Percentiles rank a stretch among this genome's conserved stretches.
phyloP scores from a whole-genome alignment of 2,329 filamentous ascomycete species.

The Chlorencoelia australis region DNA sequence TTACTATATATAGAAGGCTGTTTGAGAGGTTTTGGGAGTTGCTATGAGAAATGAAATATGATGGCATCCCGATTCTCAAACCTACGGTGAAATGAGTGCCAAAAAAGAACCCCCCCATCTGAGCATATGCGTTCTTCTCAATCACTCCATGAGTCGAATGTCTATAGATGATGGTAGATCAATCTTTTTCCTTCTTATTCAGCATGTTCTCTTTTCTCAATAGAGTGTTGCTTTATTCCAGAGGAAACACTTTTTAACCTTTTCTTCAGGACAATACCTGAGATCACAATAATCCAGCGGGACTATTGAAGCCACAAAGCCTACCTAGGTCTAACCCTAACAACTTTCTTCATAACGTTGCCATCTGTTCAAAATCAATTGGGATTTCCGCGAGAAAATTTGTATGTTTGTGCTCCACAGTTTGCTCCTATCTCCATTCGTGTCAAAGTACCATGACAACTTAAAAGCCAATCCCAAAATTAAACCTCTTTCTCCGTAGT shows the following conservation, averaged over 20 bases:
- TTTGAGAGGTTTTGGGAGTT: not conserved
- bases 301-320: too few species aligned
- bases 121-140: constrained; percentile 29
- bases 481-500: too few species aligned
- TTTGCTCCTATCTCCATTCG: too few species aligned
- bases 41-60: constrained; percentile 6
- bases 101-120: constrained; percentile 20
- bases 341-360: too few species aligned
- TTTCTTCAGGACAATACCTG: too few species aligned
- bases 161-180: constrained; percentile 29
- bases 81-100: constrained; percentile 2
- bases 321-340: too few species aligned
- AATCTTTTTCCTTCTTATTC: constrained; percentile 18
- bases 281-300: too few species aligned
- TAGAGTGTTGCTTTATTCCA: constrained; percentile 19
- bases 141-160: constrained; percentile 23
- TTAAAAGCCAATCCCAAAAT: too few species aligned
- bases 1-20: not conserved
- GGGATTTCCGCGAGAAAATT: too few species aligned
- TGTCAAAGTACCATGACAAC: too few species aligned
- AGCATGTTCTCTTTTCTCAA: constrained; percentile 16
- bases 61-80: constrained; percentile 4
- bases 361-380: too few species aligned
- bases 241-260: constrained; percentile 20
- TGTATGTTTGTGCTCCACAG: too few species aligned